A percentile compares a stretch with the other conserved stretches of the same genome.
Conservation (phyloP, 495 filamentous ascomycete genomes). For the Hypoxylon cercidicola region DNA sequence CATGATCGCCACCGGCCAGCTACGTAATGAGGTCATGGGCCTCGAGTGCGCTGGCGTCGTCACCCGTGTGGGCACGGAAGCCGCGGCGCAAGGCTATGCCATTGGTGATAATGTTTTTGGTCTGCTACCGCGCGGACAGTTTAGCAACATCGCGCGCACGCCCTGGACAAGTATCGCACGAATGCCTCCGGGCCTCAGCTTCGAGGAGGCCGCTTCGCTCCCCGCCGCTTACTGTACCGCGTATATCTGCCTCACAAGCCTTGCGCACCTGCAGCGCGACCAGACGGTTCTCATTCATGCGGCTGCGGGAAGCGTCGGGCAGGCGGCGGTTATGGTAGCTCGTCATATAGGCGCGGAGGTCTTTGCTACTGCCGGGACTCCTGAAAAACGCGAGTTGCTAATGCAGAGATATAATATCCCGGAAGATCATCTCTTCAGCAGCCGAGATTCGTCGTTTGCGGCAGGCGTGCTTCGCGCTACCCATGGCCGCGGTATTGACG, state of each 20-base stretch:
- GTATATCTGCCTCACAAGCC: conserved; percentile 50
- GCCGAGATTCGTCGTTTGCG: conserved; percentile 49
- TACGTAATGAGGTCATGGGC: conserved; percentile 51
- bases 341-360: conserved; percentile 56
- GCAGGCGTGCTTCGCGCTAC: conserved; percentile 57
- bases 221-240: conserved; percentile 64
- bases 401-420: conserved; percentile 53
- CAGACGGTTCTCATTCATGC: conserved; percentile 65
- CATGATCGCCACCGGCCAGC: conserved; percentile 61
- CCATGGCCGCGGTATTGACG: conserved; percentile 56
- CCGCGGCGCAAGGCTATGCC: too few relatives aligned
- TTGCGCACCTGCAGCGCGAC: conserved; percentile 31
- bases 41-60: conserved; percentile 59
- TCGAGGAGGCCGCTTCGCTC: conserved; percentile 61
- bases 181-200: conserved; percentile 58
- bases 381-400: conserved; percentile 53
- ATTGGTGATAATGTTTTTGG: conserved; percentile 45
- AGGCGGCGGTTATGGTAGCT: conserved; percentile 62
- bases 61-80: conserved; percentile 64
- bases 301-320: conserved; percentile 59
- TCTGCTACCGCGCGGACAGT: too few relatives aligned
- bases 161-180: not conserved
- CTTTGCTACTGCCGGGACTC: conserved; percentile 58
- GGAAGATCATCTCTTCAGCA: conserved; percentile 57
- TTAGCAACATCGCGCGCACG: too few relatives aligned